A percentile compares a stretch with the other conserved stretches of the same genome.
phyloP scores from a whole-genome alignment of 805 yeast species.

The Lipomyces yamadae region DNA sequence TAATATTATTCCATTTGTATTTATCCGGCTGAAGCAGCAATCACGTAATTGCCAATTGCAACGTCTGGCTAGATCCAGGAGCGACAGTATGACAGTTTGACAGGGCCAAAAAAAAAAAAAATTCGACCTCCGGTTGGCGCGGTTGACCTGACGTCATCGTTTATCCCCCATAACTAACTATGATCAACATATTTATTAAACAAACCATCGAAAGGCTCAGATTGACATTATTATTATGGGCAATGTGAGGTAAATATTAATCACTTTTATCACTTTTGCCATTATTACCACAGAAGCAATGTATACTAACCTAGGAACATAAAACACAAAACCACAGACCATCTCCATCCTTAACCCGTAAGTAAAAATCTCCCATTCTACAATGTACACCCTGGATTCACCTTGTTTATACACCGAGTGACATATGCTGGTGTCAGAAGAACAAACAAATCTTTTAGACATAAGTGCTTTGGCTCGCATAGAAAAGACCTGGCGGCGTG shows the following conservation, averaged over 20 bases:
- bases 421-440: background rate
- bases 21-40: too few relatives aligned
- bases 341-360: background rate
- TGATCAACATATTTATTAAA: too few relatives aligned
- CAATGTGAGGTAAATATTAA: background rate
- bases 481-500: constrained; percentile 71
- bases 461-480: constrained; percentile 26
- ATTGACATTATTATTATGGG: too few relatives aligned
- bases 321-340: background rate
- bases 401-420: background rate
- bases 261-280: background rate
- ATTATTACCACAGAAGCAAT: background rate
- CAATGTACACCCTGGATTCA: background rate
- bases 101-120: too few relatives aligned
- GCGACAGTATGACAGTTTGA: too few relatives aligned
- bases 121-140: too few relatives aligned
- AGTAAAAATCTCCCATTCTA: background rate
- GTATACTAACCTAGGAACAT: background rate
- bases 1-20: too few relatives aligned
- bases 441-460: background rate
- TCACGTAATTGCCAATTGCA: too few relatives aligned
- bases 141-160: too few relatives aligned
- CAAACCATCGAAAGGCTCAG: too few relatives aligned
- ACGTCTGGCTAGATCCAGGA: too few relatives aligned
- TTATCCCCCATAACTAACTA: too few relatives aligned